Base-by-base conservation (phyloP, 345 rosid species). In the Mercurialis annua region DNA sequence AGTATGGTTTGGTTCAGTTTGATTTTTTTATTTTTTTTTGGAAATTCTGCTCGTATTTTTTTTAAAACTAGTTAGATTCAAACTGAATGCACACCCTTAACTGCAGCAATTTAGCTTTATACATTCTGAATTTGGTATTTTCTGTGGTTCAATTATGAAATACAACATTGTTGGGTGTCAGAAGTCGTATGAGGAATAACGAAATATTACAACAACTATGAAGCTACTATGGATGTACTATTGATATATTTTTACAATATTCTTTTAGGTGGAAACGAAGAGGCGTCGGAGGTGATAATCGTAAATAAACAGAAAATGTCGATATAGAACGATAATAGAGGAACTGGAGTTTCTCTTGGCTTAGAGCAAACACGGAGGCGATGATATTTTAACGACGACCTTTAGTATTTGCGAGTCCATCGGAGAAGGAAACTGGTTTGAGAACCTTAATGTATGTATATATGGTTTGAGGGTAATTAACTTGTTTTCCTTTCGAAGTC, bases 201-300 rank as follows among this genome's bases (percentile, higher is more conserved):
- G 21, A 9, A 33, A 34, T 2, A 40, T 27, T 20, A 4, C n/a
- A 15, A 30, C 17, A 55, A 17, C 18, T 10, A 36, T 57, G 66
- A 50, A 31, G n/a, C 23, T 9, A 44, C 46, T 26, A 34, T 40
- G 8, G 44, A 40, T 40, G 24, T 27, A 2, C 23, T 33, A 8
- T 44, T 68, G n/a, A 62, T 34, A 9, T 11, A 47, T 27, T 5
- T 31, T 34, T 40, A 8, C 52, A 26, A 18, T 61, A 56, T 24
- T 52, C 20, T 73, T 70, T 63, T 87, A 88, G 95, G 95, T 84
- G 79, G 95, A 84, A 58, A 71, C 89, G 26, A 88, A 88, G 75
- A 78, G 95, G 18, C 81, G 85, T 1, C 81, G 95, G 69, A 83
- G 91, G 74, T 74, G 74, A 72, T 31, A 36, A 68, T 38, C n/a